A percentile compares a stretch with the other conserved stretches of the same genome.
Conservation (phyloP, 225 moss, liverwort and hornwort species). For the Ulota crispa region DNA sequence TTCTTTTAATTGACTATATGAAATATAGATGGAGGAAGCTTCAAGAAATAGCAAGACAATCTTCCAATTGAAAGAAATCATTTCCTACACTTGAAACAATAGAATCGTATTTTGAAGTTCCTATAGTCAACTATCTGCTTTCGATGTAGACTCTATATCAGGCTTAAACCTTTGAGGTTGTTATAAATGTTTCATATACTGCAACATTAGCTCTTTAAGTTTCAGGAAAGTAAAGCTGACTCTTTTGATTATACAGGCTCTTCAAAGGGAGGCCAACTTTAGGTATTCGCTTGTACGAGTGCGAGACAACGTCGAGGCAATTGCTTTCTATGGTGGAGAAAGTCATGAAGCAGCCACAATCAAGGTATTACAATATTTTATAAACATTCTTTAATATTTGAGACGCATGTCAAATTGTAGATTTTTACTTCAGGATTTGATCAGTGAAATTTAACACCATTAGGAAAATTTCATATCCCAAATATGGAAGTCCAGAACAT, state of each 20-base stretch:
- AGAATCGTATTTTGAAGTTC: not conserved
- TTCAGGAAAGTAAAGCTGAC: slow-evolving; percentile 3
- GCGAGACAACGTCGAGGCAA: slow-evolving; percentile 94
- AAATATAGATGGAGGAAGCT: not conserved
- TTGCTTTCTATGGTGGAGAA: slow-evolving; percentile 95
- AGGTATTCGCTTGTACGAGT: slow-evolving; percentile 93
- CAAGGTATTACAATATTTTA: slow-evolving; percentile 50
- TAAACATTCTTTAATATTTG: not conserved
- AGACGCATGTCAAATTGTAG: not conserved
- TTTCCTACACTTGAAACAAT: not conserved
- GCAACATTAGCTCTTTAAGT: not conserved
- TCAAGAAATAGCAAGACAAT: not conserved
- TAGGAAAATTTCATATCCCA: too few relatives aligned
- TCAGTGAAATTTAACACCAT: not conserved
- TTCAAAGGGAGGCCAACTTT: slow-evolving; percentile 95
- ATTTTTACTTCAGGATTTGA: not conserved
- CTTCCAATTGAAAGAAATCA: not conserved
- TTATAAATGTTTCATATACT: not conserved
- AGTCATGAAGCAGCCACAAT: slow-evolving; percentile 73
- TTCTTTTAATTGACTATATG: too few relatives aligned
- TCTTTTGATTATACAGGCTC: slow-evolving; percentile 44
- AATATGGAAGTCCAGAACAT: too few relatives aligned
- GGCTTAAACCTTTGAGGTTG: not conserved
- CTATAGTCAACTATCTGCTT: not conserved
- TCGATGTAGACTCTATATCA: not conserved